These are phyloP conservation scores for Cicer pinnatifidum DNA, from an alignment of 306 rosid species.

Conservation along the genomic window DNA sequence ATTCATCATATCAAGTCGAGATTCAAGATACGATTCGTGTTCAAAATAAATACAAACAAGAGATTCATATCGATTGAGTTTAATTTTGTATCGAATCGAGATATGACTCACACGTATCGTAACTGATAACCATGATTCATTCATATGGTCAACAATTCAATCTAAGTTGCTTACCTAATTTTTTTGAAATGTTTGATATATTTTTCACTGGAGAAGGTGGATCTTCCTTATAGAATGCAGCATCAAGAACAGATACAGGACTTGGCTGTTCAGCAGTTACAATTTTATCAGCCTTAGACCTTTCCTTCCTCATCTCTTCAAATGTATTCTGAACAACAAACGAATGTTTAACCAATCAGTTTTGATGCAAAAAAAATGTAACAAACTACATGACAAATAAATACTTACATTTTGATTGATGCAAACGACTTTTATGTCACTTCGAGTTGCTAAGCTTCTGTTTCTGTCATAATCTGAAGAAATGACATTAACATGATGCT, in stretches of 20 bases:
- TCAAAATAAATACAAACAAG: background rate
- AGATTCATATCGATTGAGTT: background rate
- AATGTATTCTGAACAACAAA: slow-evolving; percentile 55
- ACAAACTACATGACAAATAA: slow-evolving; percentile 18
- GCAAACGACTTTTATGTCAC: slow-evolving; percentile 50
- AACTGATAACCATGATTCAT: background rate
- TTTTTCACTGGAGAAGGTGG: slow-evolving; percentile 91
- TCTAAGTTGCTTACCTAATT: slow-evolving; percentile 40
- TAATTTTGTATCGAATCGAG: background rate
- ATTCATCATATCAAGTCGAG: background rate
- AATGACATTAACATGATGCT: slow-evolving; percentile 49
- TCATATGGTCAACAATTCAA: slow-evolving; percentile 1
- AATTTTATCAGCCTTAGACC: slow-evolving; percentile 49
- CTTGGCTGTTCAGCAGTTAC: slow-evolving; percentile 77
- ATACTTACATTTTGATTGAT: slow-evolving; percentile 56
- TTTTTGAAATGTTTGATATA: slow-evolving; percentile 64
- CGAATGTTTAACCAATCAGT: slow-evolving; percentile 39
- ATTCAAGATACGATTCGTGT: background rate
- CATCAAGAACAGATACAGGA: slow-evolving; percentile 93
- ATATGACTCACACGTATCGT: background rate
- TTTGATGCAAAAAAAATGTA: slow-evolving; percentile 14
- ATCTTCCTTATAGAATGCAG: slow-evolving; percentile 80
- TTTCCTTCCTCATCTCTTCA: slow-evolving; percentile 46
- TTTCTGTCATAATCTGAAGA: slow-evolving; percentile 60
- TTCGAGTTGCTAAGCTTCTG: slow-evolving; percentile 46